These are phyloP conservation scores for Pholiota molesta DNA, from an alignment of 768 basidiomycete species.

Conservation along the genomic window DNA sequence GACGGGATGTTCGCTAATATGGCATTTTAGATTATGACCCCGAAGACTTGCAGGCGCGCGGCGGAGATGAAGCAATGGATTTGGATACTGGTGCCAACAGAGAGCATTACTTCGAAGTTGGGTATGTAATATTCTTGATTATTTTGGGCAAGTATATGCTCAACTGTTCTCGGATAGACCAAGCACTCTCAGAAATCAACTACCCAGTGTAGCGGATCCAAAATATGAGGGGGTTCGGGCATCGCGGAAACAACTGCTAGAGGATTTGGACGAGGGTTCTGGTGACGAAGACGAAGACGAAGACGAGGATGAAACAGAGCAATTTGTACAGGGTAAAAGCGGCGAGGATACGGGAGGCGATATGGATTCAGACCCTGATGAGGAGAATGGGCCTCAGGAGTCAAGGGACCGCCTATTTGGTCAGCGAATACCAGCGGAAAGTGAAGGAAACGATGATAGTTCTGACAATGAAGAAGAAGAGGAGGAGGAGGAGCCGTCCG, in stretches of 20 bases:
- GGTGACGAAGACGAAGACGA: conserved; percentile 23
- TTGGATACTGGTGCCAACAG: conserved; percentile 42
- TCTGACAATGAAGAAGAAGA: conserved; percentile 15
- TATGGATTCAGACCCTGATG: conserved; percentile 29
- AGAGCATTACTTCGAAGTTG: conserved; percentile 86
- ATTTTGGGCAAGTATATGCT: background rate
- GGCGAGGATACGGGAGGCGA: conserved; percentile 32
- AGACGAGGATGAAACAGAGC: conserved; percentile 28
- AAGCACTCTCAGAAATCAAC: conserved; percentile 66
- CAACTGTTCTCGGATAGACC: conserved; percentile 44
- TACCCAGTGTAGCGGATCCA: conserved; percentile 68
- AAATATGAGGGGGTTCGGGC: conserved; percentile 79
- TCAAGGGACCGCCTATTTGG: conserved; percentile 7
- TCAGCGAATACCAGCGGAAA: conserved; percentile 18
- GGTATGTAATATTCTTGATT: conserved; percentile 47
- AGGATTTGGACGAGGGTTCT: conserved; percentile 39
- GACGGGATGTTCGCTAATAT: background rate
- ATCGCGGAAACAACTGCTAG: conserved; percentile 60
- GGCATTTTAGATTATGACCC: conserved; percentile 66
- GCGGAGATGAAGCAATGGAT: conserved; percentile 39
- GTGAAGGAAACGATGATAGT: conserved; percentile 20
- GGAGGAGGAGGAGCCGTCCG: conserved; percentile 13
- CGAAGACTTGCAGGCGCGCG: conserved; percentile 65
- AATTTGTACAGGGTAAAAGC: conserved; percentile 19
- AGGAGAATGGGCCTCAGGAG: conserved; percentile 23